Percentiles rank a stretch among this genome's conserved stretches.
Evolutionary conservation across 805 yeast species (phyloP).

Genomic region (Metschnikowia amazonensis): DNA sequence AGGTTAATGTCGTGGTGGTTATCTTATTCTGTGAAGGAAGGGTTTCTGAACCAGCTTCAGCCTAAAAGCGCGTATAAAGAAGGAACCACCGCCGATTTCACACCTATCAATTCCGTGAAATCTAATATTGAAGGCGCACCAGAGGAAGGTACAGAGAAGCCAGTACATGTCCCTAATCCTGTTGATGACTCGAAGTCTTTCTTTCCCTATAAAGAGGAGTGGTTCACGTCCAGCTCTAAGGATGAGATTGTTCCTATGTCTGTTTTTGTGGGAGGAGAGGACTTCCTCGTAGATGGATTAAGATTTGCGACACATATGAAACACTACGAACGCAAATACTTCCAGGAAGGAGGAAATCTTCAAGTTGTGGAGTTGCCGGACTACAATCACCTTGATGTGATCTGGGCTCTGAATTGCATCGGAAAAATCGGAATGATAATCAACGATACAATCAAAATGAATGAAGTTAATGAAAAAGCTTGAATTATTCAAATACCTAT

Average conservation of each 20-base stretch:
- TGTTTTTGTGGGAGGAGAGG: constrained; percentile 68
- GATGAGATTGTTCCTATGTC: constrained; percentile 49
- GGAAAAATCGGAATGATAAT: constrained; percentile 55
- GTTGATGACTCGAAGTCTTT: constrained; percentile 49
- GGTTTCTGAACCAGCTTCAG: constrained; percentile 37
- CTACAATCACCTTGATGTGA: constrained; percentile 85
- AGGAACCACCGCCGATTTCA: constrained; percentile 25
- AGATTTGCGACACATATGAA: constrained; percentile 62
- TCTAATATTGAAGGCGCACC: constrained; percentile 12
- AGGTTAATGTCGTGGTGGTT: constrained; percentile 94
- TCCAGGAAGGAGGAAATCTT: constrained; percentile 33
- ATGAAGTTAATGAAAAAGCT: background rate
- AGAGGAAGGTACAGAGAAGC: background rate
- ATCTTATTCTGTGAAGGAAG: constrained; percentile 34
- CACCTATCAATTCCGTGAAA: constrained; percentile 21
- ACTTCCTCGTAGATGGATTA: constrained; percentile 73
- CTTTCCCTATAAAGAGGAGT: constrained; percentile 48
- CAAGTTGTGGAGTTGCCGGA: constrained; percentile 45
- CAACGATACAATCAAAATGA: constrained; percentile 12
- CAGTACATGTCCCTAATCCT: constrained; percentile 22
- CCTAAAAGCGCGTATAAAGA: constrained; percentile 28
- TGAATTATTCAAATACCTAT: background rate
- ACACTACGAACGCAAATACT: constrained; percentile 49
- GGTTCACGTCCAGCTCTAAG: constrained; percentile 45
- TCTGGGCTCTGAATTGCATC: constrained; percentile 83